phyloP scores from a whole-genome alignment of 169 alveolate genomes.

The Eimeria sp. region DNA sequence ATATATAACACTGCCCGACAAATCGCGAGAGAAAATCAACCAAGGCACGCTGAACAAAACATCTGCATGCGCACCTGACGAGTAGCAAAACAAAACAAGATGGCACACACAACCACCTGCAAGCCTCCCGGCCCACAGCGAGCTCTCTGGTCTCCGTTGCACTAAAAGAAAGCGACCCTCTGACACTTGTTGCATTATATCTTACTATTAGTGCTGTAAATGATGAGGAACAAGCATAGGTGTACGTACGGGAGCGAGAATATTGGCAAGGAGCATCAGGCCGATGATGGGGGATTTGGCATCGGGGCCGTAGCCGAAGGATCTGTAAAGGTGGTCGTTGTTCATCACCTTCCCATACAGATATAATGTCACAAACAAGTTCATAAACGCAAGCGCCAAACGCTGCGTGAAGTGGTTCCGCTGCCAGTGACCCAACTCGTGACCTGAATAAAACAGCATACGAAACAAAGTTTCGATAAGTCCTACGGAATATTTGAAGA shows the following conservation, averaged over 20 bases:
- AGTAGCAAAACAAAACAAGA: not conserved
- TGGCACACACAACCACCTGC: not conserved
- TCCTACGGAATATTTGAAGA: not conserved
- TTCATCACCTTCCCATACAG: slow-evolving; percentile 88
- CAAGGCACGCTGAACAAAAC: not conserved
- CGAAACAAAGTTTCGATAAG: not conserved
- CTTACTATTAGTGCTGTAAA: not conserved
- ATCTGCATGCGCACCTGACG: not conserved
- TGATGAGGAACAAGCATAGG: not conserved
- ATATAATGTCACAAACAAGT: slow-evolving; percentile 90
- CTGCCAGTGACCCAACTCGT: slow-evolving; percentile 88
- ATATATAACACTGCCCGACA: too few species aligned
- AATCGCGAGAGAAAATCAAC: not conserved
- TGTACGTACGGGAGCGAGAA: slow-evolving; percentile 85
- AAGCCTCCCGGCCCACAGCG: not conserved
- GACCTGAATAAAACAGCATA: slow-evolving; percentile 47
- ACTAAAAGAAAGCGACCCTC: not conserved
- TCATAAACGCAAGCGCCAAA: slow-evolving; percentile 80
- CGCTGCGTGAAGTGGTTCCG: slow-evolving; percentile 83
- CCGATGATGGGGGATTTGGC: slow-evolving; percentile 89
- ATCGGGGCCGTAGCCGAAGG: slow-evolving; percentile 91
- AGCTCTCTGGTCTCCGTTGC: not conserved
- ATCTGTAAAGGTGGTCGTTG: slow-evolving; percentile 87
- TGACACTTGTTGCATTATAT: not conserved
- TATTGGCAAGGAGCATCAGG: slow-evolving; percentile 83